phyloP scores from a whole-genome alignment of 2,329 filamentous ascomycete species.

The Volutella citrinella region DNA sequence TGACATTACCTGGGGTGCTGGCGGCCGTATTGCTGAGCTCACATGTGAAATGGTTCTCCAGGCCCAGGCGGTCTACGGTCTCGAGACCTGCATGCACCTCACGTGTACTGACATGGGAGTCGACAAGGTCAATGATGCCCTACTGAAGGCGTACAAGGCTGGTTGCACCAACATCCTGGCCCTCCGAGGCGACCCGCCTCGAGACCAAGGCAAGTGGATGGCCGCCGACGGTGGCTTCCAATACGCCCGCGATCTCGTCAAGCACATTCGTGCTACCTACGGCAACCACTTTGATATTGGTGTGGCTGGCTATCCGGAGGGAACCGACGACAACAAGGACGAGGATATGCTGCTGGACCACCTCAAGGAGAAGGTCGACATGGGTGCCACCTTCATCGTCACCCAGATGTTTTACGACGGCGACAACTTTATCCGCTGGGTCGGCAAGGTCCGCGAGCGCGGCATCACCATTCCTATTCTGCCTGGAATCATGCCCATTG shows the following conservation, averaged over 20 bases:
- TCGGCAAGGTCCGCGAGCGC: constrained; percentile 76
- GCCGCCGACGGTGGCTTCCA: constrained; percentile 82
- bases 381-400: constrained; percentile 88
- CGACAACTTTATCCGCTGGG: constrained; percentile 92
- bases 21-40: constrained; percentile 83
- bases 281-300: constrained; percentile 85
- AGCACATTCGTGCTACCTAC: constrained; percentile 75
- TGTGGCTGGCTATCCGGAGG: constrained; percentile 94
- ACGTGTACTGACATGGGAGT: constrained; percentile 98
- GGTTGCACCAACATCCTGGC: constrained; percentile 98
- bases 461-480: constrained; percentile 84
- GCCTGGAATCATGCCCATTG: constrained; percentile 84
- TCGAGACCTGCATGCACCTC: constrained; percentile 98
- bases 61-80: constrained; percentile 88
- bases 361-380: constrained; percentile 95
- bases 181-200: constrained; percentile 85
- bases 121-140: constrained; percentile 84
- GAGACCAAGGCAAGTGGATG: constrained; percentile 92
- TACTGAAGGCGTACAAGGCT: constrained; percentile 85
- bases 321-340: constrained; percentile 88
- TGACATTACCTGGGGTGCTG: constrained; percentile 97
- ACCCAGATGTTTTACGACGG: constrained; percentile 99
- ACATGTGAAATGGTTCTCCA: constrained; percentile 98
- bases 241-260: constrained; percentile 88
- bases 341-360: constrained; percentile 84